A percentile compares a stretch with the other conserved stretches of the same genome.
Evolutionary conservation across 176 grass and related monocot genomes (phyloP).

Genomic region (Zoysia pacifica): DNA sequence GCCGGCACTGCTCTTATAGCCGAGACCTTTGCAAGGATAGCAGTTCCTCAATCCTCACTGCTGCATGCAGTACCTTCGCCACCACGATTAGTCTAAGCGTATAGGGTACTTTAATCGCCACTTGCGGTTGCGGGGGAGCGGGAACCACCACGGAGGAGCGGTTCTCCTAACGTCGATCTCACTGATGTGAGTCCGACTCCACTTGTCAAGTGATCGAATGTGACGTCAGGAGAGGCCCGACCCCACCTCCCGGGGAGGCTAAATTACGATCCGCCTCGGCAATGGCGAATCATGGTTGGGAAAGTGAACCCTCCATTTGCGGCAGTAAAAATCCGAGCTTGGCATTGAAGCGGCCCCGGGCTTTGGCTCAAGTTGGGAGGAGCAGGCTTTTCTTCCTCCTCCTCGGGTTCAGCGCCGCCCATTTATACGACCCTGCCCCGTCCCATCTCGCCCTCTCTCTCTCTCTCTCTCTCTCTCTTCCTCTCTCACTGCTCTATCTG

Average conservation of each 20-base stretch:
- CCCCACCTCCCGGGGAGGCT: too few species aligned
- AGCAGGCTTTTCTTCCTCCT: background rate
- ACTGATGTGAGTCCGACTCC: too few species aligned
- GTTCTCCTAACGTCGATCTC: too few species aligned
- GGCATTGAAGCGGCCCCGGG: background rate
- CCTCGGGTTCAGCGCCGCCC: slow-evolving; percentile 30
- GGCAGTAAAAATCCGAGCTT: background rate
- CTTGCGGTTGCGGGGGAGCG: background rate
- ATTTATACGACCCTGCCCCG: slow-evolving; percentile 44
- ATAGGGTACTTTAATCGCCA: background rate
- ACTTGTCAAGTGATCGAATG: too few species aligned
- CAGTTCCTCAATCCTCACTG: background rate
- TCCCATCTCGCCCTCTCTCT: slow-evolving; percentile 34
- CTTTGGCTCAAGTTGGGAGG: slow-evolving; percentile 3
- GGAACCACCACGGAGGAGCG: too few species aligned
- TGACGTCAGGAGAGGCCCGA: too few species aligned
- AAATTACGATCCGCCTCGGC: slow-evolving; percentile 7
- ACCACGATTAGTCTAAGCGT: slow-evolving; percentile 16
- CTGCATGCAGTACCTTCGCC: background rate
- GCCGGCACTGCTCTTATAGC: too few species aligned
- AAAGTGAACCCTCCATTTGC: slow-evolving; percentile 24
- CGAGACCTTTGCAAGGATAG: slow-evolving; percentile 14
- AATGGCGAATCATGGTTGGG: background rate
- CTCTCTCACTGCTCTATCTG: slow-evolving; percentile 6
- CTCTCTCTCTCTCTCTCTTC: background rate